Conservation (phyloP, 2,329 filamentous ascomycete genomes). For the Pestalotiopsis sp. region DNA sequence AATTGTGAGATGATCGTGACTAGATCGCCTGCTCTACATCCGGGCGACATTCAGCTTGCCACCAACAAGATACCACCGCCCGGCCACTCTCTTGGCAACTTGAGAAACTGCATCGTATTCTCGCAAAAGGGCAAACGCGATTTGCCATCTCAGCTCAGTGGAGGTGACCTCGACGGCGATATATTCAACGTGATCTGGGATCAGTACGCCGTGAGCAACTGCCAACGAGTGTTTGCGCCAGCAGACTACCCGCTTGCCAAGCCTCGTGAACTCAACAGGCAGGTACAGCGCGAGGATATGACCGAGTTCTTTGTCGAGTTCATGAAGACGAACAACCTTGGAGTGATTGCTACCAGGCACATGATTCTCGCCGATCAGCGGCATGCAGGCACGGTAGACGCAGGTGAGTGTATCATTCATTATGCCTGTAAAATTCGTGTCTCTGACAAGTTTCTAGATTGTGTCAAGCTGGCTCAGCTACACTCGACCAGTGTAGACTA, state of each 20-base stretch:
- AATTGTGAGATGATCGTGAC: conserved; percentile 64
- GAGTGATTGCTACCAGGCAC: conserved; percentile 65
- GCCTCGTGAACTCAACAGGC: conserved; percentile 61
- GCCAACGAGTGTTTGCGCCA: conserved; percentile 45
- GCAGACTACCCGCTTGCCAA: conserved; percentile 69
- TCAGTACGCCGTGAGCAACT: conserved; percentile 44
- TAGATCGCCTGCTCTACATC: conserved; percentile 79
- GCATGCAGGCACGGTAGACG: conserved; percentile 50
- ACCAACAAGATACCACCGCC: conserved; percentile 62
- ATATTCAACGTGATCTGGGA: conserved; percentile 82
- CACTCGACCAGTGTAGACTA: conserved; percentile 77
- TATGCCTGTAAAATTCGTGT: background rate
- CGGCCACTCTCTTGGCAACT: conserved; percentile 59
- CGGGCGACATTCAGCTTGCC: conserved; percentile 76
- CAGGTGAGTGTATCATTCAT: background rate
- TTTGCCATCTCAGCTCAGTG: conserved; percentile 76
- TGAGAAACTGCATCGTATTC: conserved; percentile 79
- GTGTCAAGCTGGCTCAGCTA: conserved; percentile 59
- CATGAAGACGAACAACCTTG: conserved; percentile 67
- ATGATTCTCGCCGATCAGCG: conserved; percentile 65
- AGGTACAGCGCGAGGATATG: conserved; percentile 68
- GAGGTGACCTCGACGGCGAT: conserved; percentile 85
- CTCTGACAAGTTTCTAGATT: conserved; percentile 36
- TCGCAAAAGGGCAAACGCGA: conserved; percentile 72
- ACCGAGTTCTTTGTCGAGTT: conserved; percentile 80